Evolutionary conservation across 2,329 filamentous ascomycete genomes (phyloP).

Genomic region (Pseudodiploospora longispora): DNA sequence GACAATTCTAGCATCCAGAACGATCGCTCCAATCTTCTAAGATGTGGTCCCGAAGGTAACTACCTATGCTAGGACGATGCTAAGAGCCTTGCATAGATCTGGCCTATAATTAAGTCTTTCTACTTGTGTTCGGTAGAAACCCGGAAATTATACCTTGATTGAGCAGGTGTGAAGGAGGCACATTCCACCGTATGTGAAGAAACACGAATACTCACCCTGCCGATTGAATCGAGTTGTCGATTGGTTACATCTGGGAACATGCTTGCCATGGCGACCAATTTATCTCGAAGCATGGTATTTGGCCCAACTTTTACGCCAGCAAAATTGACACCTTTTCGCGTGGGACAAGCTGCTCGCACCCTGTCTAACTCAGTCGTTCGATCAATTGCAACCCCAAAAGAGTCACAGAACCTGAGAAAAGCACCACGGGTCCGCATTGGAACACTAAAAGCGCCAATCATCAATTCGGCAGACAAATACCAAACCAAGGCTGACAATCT

Average conservation of each 20-base stretch:
- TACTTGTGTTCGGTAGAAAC: too few species aligned
- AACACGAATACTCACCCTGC: too few species aligned
- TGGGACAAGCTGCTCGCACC: constrained; percentile 36
- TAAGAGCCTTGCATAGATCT: too few species aligned
- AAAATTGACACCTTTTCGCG: constrained; percentile 34
- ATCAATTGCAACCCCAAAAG: constrained; percentile 50
- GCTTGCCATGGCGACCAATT: constrained; percentile 51
- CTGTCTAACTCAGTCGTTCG: constrained; percentile 40
- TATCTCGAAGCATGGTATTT: constrained; percentile 47
- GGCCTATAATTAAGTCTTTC: too few species aligned
- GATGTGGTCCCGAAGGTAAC: too few species aligned
- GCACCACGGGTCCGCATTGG: constrained; percentile 50
- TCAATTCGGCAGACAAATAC: constrained; percentile 93
- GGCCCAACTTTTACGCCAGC: constrained; percentile 48
- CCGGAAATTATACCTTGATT: too few species aligned
- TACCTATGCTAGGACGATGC: too few species aligned
- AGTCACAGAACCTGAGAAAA: constrained; percentile 59
- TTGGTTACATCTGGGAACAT: constrained; percentile 32
- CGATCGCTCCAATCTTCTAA: too few species aligned
- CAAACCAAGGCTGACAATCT: constrained; percentile 76
- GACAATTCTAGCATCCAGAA: too few species aligned
- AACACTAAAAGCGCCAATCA: constrained; percentile 65
- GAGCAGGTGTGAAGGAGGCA: too few species aligned
- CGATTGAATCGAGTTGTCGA: constrained; percentile 23
- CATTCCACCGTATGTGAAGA: too few species aligned